Evolutionary conservation across 179 eudicot genomes (phyloP), one percentile per base, ranked within the genome.

Genomic region (Amaranthus tricolor): DNA sequence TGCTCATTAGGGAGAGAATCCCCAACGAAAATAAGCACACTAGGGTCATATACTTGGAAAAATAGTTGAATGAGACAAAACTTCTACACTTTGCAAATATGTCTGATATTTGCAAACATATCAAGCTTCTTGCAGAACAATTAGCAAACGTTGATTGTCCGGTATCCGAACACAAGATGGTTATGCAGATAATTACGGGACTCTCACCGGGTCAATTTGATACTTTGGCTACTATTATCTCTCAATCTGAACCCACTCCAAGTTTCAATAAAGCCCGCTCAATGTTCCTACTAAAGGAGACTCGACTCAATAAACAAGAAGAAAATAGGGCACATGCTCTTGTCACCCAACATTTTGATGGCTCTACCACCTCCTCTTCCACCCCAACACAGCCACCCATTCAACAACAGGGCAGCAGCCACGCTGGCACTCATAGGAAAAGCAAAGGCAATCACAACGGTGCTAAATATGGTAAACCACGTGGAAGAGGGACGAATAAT

Each of bases 91-190:
- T 14, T 56, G 15, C 63, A 0, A 12, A 56, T 16, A 47, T 57
- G 6, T 15, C 16, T 0, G 62, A 0, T 73, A n/a, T 48, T 19
- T 74, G 71, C n/a, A n/a, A 74, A 16, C 17, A 49, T 3, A 0
- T 74, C 9, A 63, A 63, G 53, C 48, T 60, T 9, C 56, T 65
- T 13, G 50, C 24, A 11, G 71, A 74, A 16, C 60, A 74, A 44
- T 14, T 65, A 9, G 31, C 52, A 0, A 40, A 74, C n/a, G 77
- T 65, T 5, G 63, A 44, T 5, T 6, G 9, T 20, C 2, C 21
- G 20, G 0, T 56, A 2, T 56, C 60, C 8, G 19, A 56, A 4
- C 6, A 9, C 0, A 16, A n/a, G 20, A 56, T 56, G 60, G 60
- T 56, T 8, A 7, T 56, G 19, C 60, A 56, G 17, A 7, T n/a